Conservation (phyloP, 2,329 filamentous ascomycete genomes). For the Alternaria solani region DNA sequence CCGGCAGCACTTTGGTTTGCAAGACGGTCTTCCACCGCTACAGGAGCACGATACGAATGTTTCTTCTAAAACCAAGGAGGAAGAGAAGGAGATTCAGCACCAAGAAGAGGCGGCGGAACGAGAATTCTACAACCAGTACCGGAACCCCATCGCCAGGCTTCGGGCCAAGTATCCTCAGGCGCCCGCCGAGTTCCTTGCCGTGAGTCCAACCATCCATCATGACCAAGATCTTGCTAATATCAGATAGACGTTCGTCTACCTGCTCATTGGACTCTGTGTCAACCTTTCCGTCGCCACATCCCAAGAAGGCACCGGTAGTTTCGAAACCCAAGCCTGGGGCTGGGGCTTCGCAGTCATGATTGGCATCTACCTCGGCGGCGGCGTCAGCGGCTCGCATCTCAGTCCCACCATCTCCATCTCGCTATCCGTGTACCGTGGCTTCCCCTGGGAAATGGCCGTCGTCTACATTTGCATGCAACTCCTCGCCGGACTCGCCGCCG, state of each 20-base stretch:
- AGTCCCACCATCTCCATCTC: slow-evolving; percentile 57
- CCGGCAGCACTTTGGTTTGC: slow-evolving; percentile 51
- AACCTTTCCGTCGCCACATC: slow-evolving; percentile 60
- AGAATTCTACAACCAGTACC: slow-evolving; percentile 58
- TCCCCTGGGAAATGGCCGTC: slow-evolving; percentile 61
- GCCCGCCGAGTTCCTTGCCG: slow-evolving; percentile 62
- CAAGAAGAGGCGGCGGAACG: slow-evolving; percentile 57
- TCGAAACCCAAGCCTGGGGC: slow-evolving; percentile 45
- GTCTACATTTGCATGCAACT: slow-evolving; percentile 63
- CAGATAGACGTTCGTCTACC: slow-evolving; percentile 35
- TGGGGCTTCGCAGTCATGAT: slow-evolving; percentile 66
- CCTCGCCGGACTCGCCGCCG: slow-evolving; percentile 60
- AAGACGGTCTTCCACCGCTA: slow-evolving; percentile 55
- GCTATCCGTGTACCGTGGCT: slow-evolving; percentile 65
- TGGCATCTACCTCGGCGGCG: slow-evolving; percentile 57
- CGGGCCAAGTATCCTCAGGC: slow-evolving; percentile 62
- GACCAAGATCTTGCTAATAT: not conserved
- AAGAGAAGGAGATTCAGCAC: slow-evolving; percentile 48
- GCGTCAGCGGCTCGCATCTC: slow-evolving; percentile 59
- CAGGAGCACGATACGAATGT: slow-evolving; percentile 33
- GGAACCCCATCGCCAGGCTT: slow-evolving; percentile 61
- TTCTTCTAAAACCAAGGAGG: slow-evolving; percentile 44
- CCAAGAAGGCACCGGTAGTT: slow-evolving; percentile 50
- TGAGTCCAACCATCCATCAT: slow-evolving; percentile 25
- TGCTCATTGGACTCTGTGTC: slow-evolving; percentile 59